Evolutionary conservation across 1,284 basidiomycete genomes (phyloP).

Genomic region (Pseudozyma pruni): DNA sequence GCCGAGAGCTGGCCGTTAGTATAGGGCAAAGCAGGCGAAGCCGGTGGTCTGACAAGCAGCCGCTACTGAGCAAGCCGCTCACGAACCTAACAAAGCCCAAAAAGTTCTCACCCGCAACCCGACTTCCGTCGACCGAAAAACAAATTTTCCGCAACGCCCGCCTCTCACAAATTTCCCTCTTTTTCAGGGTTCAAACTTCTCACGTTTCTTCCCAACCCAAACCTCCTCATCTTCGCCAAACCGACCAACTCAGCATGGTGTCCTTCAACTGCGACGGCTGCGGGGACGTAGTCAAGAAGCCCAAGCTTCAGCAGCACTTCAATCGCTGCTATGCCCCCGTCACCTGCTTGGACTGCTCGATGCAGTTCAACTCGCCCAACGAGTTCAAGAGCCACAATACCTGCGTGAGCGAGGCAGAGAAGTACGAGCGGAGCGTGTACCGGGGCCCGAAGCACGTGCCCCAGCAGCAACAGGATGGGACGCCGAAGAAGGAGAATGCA

Average conservation of each 20-base stretch:
- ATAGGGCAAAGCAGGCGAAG: no score
- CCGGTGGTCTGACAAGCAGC: no score
- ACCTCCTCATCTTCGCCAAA: no score
- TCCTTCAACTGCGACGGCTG: slow-evolving; percentile 66
- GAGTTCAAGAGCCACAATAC: slow-evolving; percentile 65
- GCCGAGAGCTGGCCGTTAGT: no score
- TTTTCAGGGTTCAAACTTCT: slow-evolving; percentile 2
- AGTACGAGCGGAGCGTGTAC: slow-evolving; percentile 63
- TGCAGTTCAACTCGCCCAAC: slow-evolving; percentile 59
- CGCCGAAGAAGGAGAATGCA: slow-evolving; percentile 15
- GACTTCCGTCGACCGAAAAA: not conserved
- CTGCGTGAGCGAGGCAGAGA: slow-evolving; percentile 67
- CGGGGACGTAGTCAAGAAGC: slow-evolving; percentile 67
- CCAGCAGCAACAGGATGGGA: slow-evolving; percentile 11
- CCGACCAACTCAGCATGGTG: slow-evolving; percentile 49
- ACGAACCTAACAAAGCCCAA: no score
- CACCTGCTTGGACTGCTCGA: slow-evolving; percentile 66
- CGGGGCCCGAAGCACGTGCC: slow-evolving; percentile 38
- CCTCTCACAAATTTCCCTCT: slow-evolving; percentile 6
- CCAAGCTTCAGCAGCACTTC: slow-evolving; percentile 65
- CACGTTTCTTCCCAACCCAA: not conserved
- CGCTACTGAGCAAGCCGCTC: no score
- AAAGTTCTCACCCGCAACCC: not conserved
- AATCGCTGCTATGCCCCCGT: slow-evolving; percentile 61
- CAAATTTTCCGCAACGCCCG: slow-evolving; percentile 2